Evolutionary conservation across 176 grass and related monocot genomes (phyloP), one percentile per base, ranked within the genome.

Genomic region (Zoysia japonica): DNA sequence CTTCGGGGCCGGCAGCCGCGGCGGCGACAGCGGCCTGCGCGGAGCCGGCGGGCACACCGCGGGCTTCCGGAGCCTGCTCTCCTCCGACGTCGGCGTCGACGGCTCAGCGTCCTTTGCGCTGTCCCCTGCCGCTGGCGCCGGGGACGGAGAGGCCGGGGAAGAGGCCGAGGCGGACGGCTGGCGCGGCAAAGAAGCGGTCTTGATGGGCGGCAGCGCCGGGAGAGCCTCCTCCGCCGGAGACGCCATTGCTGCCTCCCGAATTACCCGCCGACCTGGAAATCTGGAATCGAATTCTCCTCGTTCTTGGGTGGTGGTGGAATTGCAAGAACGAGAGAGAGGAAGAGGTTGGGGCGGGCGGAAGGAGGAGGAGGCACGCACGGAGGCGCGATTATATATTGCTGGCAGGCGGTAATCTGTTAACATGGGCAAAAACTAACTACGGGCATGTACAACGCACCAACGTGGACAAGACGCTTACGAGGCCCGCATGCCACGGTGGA

Each of bases 21-120:
- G 78, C 50, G 50, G 56, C 5, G 75, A 28, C 28, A 28, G 84
- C 5, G 78, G 88, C 82, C 88, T 93, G 16, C 79, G 81, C 20
- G 91, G 91, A 1, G 91, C 88, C 69, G 82, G 79, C 28, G 91
- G 91, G 77, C 91, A 93, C 79, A 6, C 74, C 54, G 70, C 5
- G 41, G 79, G 71, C 36, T 47, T 1, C 75, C 53, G 83, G 4
- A 93, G 78, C 82, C 63, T 86, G 79, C 80, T 84, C 39, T 84
- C 88, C 73, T 78, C 82, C 15, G 88, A 91, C 65, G 85, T 93
- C 6, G 91, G 91, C 64, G 91, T 93, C 47, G 79, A 78, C 68
- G 88, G 88, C 39, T 74, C 28, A 28, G 28, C 28, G 28, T 28
- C 68, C 76, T 80, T 36, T 13, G 17, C 67, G 52, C 1, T 35